Base-by-base conservation (phyloP, 78 protist genomes). In the Emiliania huxleyi region DNA sequence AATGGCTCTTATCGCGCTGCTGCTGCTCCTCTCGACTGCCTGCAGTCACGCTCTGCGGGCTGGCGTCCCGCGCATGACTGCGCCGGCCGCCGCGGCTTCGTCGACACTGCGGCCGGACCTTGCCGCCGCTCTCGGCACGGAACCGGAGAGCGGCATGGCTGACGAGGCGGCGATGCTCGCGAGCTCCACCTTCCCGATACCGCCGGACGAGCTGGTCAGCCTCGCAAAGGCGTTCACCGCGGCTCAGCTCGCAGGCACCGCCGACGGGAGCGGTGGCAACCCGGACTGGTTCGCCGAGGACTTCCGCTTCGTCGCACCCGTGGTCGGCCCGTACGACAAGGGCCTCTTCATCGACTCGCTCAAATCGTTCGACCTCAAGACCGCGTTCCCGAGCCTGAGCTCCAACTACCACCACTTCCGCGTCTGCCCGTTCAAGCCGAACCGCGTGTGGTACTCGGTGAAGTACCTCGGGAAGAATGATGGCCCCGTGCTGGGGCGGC, bases 391-490 rank as follows among this genome's bases (percentile, higher is more conserved):
- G 23, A 56, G 40, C 89, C 26, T 48, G 45, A 40, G 15, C 90
- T 1, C 22, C 56, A 26, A 48, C 45, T 43, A 22, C 23, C 62
- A 85, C 90, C 40, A 1, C 23, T 85, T 85, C 62, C 56, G 56
- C 56, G 62, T 35, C 40, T 15, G 25, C 90, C 90, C 90, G 45
- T 85, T 85, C 62, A 18, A 85, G 56, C 90, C 90, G 15, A 44
- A 44, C 56, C 90, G 90, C 49, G 90, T 85, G 40, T 85, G 90
- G 90, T 45, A n/a, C n/a, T n/a, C n/a, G n/a, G n/a, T n/a, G n/a
- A n/a, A n/a, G n/a, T n/a, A n/a, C n/a, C n/a, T n/a, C n/a, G n/a
- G n/a, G n/a, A n/a, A n/a, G n/a, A n/a, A n/a, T n/a, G n/a, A n/a
- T n/a, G n/a, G n/a, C n/a, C n/a, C n/a, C n/a, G n/a, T n/a, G n/a